phyloP scores from a whole-genome alignment of 306 rosid genomes.

The Mimosa pudica region DNA sequence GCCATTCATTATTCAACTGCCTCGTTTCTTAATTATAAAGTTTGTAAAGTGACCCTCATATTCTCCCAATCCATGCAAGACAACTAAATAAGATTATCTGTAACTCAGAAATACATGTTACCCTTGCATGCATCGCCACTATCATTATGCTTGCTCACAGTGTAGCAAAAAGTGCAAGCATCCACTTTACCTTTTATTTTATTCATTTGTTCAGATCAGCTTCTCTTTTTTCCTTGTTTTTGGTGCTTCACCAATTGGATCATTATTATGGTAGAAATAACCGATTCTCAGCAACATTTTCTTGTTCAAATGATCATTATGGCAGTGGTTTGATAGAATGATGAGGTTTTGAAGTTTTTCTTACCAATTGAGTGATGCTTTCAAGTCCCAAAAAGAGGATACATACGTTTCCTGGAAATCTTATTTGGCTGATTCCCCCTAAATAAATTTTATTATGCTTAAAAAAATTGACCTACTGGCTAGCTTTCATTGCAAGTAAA shows the following conservation, averaged over 20 bases:
- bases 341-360: conserved; percentile 31
- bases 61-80: conserved; percentile 3
- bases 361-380: conserved; percentile 19
- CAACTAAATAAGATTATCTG: background rate
- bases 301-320: conserved; percentile 15
- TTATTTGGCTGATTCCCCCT: background rate
- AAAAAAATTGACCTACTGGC: conserved; percentile 28
- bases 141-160: conserved; percentile 13
- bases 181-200: background rate
- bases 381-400: conserved; percentile 7
- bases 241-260: conserved; percentile 15
- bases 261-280: conserved; percentile 1
- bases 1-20: conserved; percentile 1
- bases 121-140: conserved; percentile 10
- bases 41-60: conserved; percentile 1
- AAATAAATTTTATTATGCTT: background rate
- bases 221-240: conserved; percentile 1
- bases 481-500: conserved; percentile 33
- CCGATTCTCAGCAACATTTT: conserved; percentile 2
- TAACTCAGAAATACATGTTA: background rate
- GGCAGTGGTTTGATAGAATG: conserved; percentile 21
- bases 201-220: background rate
- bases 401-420: background rate
- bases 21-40: background rate
- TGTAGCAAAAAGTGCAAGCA: background rate